A percentile compares a stretch with the other conserved stretches of the same genome.
phyloP scores from a whole-genome alignment of 2,329 filamentous ascomycete genomes.

The Aspergillus sp. region DNA sequence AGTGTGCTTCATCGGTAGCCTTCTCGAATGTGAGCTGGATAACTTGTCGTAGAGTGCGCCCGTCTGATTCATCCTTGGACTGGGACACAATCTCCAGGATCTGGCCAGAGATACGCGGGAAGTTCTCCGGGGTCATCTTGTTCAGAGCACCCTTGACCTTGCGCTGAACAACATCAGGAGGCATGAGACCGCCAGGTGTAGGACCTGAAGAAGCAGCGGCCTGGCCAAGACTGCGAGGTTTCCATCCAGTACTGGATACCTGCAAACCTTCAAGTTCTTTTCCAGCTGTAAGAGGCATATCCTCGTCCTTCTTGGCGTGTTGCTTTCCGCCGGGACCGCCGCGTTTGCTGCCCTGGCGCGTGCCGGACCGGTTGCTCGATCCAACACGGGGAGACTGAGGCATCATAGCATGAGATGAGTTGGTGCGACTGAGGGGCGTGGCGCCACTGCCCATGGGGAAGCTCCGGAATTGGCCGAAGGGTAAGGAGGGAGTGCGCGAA shows the following conservation, averaged over 20 bases:
- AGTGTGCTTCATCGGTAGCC: constrained; percentile 96
- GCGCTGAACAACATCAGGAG: constrained; percentile 91
- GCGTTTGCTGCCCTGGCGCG: constrained; percentile 51
- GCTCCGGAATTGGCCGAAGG: constrained; percentile 62
- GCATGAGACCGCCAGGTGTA: constrained; percentile 61
- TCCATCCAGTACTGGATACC: constrained; percentile 78
- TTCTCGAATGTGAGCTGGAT: constrained; percentile 99
- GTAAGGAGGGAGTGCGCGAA: constrained; percentile 46
- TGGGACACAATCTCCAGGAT: constrained; percentile 90
- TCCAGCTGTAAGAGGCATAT: constrained; percentile 82
- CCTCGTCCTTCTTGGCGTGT: constrained; percentile 59
- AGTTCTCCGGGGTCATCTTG: constrained; percentile 99
- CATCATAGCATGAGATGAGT: constrained; percentile 52
- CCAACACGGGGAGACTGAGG: constrained; percentile 71
- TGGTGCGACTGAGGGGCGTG: constrained; percentile 64
- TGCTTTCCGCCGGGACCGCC: constrained; percentile 39
- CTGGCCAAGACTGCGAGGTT: constrained; percentile 69
- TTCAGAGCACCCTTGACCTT: constrained; percentile 98
- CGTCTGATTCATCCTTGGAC: constrained; percentile 92
- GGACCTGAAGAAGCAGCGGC: constrained; percentile 44
- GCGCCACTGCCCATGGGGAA: constrained; percentile 64
- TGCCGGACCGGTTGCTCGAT: constrained; percentile 60
- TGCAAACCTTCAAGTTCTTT: constrained; percentile 78
- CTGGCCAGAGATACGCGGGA: constrained; percentile 90
- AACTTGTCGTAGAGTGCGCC: constrained; percentile 91